Base-by-base conservation (phyloP, 441 rosid genomes). In the Biscutella laevigata region DNA sequence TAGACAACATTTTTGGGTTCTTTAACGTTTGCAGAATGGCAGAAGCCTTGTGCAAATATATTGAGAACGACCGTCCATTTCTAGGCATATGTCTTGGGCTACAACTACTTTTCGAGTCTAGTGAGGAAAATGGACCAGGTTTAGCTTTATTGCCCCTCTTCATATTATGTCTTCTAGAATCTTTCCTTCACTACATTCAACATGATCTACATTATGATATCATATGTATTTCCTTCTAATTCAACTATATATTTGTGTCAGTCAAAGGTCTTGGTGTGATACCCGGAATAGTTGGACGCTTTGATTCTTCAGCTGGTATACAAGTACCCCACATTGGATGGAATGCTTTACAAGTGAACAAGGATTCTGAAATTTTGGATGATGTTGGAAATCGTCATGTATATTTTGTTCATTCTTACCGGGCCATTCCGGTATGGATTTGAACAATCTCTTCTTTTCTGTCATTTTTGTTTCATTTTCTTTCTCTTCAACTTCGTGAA, bases 71-170 rank as follows among this genome's bases (percentile, higher is more conserved):
- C 66, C 92, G 92, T 54, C 99, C 95, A 0, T 92, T 92, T 71
- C 70, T 92, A 58, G 97, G 99, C 62, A 92, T 92, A 43, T 88
- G 99, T 69, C 91, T 92, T 50, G 99, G 97, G 7, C 80, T 92
- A 67, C 97, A 88, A 52, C 75, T 88, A 8, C 97, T 88, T 45
- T 92, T 92, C 64, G 84, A 88, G 53, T 84, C 76, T 24, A 92
- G 99, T 34, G 86, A 80, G 43, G 99, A 92, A 76, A 82, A 88
- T 67, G 99, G 97, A 64, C 88, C 72, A 61, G 94, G 99, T 80
- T 65, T 24, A 53, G 71, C 55, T 57, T 4, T 0, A 3, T 13
- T 39, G 4, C 32, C 13, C 41, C 21, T 8, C 21, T 30, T 42
- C 26, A 15, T 41, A 4, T 26, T 20, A 21, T 35, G 1, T 53